These are phyloP conservation scores for Silene conica DNA, from an alignment of 148 eudicot genomes.

Conservation along the genomic window DNA sequence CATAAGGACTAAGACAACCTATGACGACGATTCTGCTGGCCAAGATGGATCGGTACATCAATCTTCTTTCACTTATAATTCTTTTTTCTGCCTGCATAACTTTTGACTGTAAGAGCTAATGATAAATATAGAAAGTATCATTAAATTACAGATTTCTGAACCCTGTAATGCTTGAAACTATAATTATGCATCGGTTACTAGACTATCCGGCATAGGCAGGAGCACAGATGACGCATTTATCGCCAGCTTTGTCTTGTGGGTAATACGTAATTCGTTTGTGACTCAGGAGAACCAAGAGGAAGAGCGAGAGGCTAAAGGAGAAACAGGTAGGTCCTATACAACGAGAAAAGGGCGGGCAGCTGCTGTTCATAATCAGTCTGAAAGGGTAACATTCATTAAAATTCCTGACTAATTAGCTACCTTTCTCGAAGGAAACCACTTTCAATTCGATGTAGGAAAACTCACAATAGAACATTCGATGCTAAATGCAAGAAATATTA, in stretches of 20 bases:
- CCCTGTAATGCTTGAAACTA: too few species aligned
- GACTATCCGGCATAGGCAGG: too few species aligned
- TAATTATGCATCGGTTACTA: too few species aligned
- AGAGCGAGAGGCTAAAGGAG: conserved; percentile 46
- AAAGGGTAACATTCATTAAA: conserved; percentile 42
- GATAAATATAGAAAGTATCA: too few species aligned
- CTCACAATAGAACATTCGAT: not conserved
- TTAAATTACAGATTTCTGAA: conserved; percentile 29
- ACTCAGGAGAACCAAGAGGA: conserved; percentile 51
- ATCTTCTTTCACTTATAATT: conserved; percentile 10
- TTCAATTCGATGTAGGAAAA: not conserved
- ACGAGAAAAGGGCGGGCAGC: conserved; percentile 66
- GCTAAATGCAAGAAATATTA: not conserved
- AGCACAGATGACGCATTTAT: too few species aligned
- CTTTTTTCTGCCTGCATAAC: too few species aligned
- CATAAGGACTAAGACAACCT: conserved; percentile 43
- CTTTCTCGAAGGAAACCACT: not conserved
- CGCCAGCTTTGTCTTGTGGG: conserved; percentile 38
- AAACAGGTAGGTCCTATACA: conserved; percentile 47
- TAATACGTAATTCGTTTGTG: conserved; percentile 35
- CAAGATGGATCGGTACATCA: conserved; percentile 56
- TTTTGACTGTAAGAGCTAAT: too few species aligned
- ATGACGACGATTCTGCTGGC: conserved; percentile 65
- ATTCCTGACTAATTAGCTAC: not conserved
- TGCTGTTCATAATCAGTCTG: conserved; percentile 84